phyloP scores from a whole-genome alignment of 768 basidiomycete species.

The Kwoniella botswanensis region DNA sequence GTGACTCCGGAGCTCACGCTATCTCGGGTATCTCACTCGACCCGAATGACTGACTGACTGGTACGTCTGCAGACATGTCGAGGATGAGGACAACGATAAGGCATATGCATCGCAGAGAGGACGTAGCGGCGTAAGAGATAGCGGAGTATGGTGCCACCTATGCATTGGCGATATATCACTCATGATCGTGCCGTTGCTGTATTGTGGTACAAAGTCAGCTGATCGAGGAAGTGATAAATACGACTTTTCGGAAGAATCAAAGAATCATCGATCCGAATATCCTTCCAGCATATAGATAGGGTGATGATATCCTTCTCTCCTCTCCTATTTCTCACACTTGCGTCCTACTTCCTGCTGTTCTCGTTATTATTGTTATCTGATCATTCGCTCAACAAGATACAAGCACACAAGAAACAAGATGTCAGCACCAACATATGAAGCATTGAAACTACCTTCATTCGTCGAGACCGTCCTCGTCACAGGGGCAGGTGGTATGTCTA shows the following conservation, averaged over 20 bases:
- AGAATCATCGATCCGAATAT: background rate
- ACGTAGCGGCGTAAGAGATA: too few relatives aligned
- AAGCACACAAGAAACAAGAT: background rate
- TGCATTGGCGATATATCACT: too few relatives aligned
- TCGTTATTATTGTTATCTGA: too few relatives aligned
- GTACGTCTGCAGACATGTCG: too few relatives aligned
- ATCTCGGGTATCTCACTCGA: background rate
- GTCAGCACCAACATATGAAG: conserved; percentile 45
- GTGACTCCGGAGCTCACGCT: background rate
- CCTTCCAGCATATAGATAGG: background rate
- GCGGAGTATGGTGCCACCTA: too few relatives aligned
- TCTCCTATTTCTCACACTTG: background rate
- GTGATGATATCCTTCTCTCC: background rate
- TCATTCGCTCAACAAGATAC: background rate
- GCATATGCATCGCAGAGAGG: too few relatives aligned
- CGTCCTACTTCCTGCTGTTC: background rate
- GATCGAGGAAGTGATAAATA: too few relatives aligned
- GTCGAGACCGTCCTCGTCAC: conserved; percentile 57
- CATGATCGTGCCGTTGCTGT: too few relatives aligned
- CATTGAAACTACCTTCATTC: conserved; percentile 52
- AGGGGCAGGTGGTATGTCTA: conserved; percentile 54
- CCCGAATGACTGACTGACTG: background rate
- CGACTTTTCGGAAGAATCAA: background rate
- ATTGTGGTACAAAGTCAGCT: too few relatives aligned
- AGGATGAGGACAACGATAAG: too few relatives aligned